Conservation (phyloP, 2,329 filamentous ascomycete species). For the Aspergillus novoparasiticus region DNA sequence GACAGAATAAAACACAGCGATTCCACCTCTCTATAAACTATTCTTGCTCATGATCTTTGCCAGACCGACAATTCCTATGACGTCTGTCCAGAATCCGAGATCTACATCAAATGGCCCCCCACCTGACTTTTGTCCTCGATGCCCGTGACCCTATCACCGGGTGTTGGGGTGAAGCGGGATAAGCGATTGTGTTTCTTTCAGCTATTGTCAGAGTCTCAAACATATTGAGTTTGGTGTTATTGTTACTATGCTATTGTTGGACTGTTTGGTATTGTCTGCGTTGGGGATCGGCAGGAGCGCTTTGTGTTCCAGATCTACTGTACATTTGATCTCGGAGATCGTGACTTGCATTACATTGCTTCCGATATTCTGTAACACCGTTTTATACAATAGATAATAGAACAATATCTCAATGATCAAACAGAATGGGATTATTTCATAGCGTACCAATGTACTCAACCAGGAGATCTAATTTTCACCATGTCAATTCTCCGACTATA, state of each 20-base stretch:
- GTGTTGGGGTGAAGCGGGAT: background rate
- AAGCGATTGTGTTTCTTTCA: background rate
- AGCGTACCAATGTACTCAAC: rapidly evolving
- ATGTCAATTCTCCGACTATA: background rate
- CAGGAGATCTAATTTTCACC: background rate
- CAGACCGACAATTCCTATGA: background rate
- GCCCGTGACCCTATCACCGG: slow-evolving; percentile 8
- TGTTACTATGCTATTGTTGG: background rate
- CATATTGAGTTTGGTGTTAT: background rate
- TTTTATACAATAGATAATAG: background rate
- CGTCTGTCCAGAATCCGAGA: background rate
- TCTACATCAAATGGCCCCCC: background rate
- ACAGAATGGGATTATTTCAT: too few species aligned
- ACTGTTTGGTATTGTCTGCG: background rate
- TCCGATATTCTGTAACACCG: background rate
- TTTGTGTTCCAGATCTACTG: background rate
- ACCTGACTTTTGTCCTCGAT: background rate
- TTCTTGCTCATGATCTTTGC: background rate
- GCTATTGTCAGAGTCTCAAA: background rate
- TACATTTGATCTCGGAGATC: background rate
- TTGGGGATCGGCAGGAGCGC: background rate
- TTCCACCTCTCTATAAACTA: background rate
- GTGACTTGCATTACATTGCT: background rate
- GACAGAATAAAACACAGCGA: background rate
- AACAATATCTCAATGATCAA: background rate